Evolutionary conservation across 2,329 filamentous ascomycete species (phyloP).

Genomic region (Cladophialophora exuberans): DNA sequence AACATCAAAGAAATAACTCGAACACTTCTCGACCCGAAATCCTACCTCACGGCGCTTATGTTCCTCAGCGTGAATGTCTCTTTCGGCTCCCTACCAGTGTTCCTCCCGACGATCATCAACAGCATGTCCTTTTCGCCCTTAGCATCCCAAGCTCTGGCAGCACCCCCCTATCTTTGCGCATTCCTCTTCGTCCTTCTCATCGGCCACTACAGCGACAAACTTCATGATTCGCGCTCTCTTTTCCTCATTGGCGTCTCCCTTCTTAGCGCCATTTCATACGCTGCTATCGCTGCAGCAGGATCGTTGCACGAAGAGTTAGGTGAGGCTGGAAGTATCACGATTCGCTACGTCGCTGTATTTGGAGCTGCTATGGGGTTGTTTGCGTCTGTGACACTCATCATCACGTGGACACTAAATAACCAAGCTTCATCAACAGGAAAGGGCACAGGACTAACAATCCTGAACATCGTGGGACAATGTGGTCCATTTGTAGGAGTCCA

Average conservation of each 20-base stretch:
- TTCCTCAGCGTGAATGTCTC: constrained; percentile 88
- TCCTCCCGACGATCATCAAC: constrained; percentile 76
- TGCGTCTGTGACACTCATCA: constrained; percentile 78
- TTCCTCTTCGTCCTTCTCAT: constrained; percentile 69
- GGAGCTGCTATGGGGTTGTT: constrained; percentile 82
- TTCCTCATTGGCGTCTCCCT: constrained; percentile 72
- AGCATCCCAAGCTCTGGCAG: constrained; percentile 74
- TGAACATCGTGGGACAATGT: constrained; percentile 81
- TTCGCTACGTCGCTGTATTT: constrained; percentile 74
- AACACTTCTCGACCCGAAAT: constrained; percentile 61
- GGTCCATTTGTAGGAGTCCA: constrained; percentile 72
- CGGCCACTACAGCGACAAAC: constrained; percentile 71
- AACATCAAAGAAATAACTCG: constrained; percentile 28
- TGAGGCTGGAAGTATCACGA: constrained; percentile 39
- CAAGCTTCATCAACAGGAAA: constrained; percentile 70
- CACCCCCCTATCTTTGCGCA: constrained; percentile 77
- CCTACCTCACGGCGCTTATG: constrained; percentile 77
- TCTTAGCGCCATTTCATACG: constrained; percentile 64
- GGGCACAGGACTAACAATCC: constrained; percentile 75
- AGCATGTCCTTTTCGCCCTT: constrained; percentile 67
- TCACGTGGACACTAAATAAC: constrained; percentile 90
- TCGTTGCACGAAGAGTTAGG: constrained; percentile 46
- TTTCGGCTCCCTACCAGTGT: constrained; percentile 85
- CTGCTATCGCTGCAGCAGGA: constrained; percentile 63
- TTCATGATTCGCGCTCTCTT: constrained; percentile 59